A percentile compares a stretch with the other conserved stretches of the same genome.
phyloP scores from a whole-genome alignment of 352 stramenopile species.

The Pythium chondricola region DNA sequence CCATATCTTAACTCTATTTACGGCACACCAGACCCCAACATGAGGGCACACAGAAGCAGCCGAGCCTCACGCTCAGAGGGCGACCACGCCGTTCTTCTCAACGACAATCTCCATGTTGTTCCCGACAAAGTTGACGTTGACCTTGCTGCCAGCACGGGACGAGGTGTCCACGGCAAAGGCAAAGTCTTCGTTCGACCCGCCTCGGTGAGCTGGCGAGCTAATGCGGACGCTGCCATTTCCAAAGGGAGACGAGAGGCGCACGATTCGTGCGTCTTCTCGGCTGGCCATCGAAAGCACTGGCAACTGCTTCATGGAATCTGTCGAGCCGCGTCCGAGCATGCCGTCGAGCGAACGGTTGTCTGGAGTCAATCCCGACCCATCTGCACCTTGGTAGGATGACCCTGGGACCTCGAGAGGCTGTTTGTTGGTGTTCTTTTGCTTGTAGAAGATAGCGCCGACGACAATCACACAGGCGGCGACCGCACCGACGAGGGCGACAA shows the following conservation, averaged over 20 bases:
- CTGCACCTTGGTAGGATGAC: conserved; percentile 4
- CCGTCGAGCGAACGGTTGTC: conserved; percentile 19
- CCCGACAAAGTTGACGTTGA: conserved; percentile 10
- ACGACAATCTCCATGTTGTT: conserved; percentile 1
- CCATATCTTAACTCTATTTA: no score
- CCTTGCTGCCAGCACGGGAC: conserved; percentile 9
- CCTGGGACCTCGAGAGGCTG: conserved; percentile 4
- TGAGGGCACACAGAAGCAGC: no score
- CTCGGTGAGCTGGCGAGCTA: conserved; percentile 10
- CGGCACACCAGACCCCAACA: no score
- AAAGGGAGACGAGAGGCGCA: conserved; percentile 15
- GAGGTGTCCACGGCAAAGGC: conserved; percentile 11
- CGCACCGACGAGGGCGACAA: conserved; percentile 19
- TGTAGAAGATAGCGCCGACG: conserved; percentile 37
- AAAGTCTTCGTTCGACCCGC: conserved; percentile 14
- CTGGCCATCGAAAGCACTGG: conserved; percentile 7
- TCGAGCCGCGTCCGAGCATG: conserved; percentile 8
- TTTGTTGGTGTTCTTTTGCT: conserved; percentile 12
- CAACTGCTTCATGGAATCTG: conserved; percentile 12
- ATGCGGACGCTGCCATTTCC: conserved; percentile 7
- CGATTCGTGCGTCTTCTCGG: not conserved
- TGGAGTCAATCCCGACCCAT: conserved; percentile 8
- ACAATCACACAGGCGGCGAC: conserved; percentile 35
- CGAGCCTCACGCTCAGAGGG: no score
- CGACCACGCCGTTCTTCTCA: conserved; percentile 12